These are phyloP conservation scores for Flaveria trinervia DNA, from an alignment of 129 eudicot species.

Conservation along the genomic window DNA sequence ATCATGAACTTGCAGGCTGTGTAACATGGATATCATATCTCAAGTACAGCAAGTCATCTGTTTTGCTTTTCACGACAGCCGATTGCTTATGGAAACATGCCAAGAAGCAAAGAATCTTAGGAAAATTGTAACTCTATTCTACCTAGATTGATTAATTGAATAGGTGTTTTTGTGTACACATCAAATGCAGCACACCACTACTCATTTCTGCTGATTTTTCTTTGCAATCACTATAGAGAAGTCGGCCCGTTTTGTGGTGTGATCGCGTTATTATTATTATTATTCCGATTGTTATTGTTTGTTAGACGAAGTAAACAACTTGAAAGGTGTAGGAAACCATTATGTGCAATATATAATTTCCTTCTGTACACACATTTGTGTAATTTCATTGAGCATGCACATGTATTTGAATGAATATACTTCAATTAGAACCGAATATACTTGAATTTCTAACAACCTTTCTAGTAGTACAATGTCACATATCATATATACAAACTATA, in stretches of 20 bases:
- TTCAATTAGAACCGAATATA: too few relatives aligned
- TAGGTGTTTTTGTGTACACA: slow-evolving; percentile 28
- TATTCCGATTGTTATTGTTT: slow-evolving; percentile 20
- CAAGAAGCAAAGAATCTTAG: slow-evolving; percentile 97
- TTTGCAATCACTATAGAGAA: slow-evolving; percentile 38
- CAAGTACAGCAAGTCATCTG: slow-evolving; percentile 97
- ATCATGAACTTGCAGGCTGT: slow-evolving; percentile 57
- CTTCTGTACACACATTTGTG: slow-evolving; percentile 12
- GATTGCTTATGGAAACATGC: slow-evolving; percentile 96
- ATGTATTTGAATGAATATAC: not conserved
- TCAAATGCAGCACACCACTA: slow-evolving; percentile 30
- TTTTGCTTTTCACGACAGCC: slow-evolving; percentile 93
- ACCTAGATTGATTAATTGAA: slow-evolving; percentile 57
- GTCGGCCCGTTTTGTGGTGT: slow-evolving; percentile 29
- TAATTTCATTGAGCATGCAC: not conserved
- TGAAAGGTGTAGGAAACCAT: slow-evolving; percentile 29
- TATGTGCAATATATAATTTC: slow-evolving; percentile 29
- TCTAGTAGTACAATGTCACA: not conserved
- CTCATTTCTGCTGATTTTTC: slow-evolving; percentile 39
- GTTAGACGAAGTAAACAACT: slow-evolving; percentile 23
- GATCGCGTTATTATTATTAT: slow-evolving; percentile 26
- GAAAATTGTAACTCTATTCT: slow-evolving; percentile 93
- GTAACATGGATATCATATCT: slow-evolving; percentile 97
- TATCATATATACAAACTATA: too few relatives aligned
- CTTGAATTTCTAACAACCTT: not conserved